phyloP scores from a whole-genome alignment of 164 flowering plant genomes.

The Cinnamomum chago region DNA sequence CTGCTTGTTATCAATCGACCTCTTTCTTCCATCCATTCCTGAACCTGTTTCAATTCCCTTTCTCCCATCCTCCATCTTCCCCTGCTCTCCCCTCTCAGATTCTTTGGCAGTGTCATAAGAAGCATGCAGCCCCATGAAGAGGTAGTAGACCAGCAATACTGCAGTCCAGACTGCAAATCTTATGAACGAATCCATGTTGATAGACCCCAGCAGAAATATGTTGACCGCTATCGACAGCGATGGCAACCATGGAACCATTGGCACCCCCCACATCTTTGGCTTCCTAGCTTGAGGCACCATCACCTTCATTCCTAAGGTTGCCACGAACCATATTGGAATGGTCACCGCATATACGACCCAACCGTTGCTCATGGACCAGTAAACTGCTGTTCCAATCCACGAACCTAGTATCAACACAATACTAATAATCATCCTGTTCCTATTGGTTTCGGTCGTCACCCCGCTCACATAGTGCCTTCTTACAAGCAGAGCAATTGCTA shows the following conservation, averaged over 20 bases:
- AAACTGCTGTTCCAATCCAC: no score
- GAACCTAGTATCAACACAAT: no score
- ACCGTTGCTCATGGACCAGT: no score
- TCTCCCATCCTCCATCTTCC: neutral
- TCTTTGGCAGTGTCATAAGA: conserved; percentile 51
- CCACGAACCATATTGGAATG: no score
- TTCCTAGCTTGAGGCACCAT: conserved; percentile 36
- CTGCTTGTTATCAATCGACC: no score
- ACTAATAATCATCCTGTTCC: no score
- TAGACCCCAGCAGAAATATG: conserved; percentile 56
- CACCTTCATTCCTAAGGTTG: conserved; percentile 26
- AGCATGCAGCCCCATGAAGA: conserved; percentile 54
- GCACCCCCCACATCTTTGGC: conserved; percentile 62
- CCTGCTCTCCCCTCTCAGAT: neutral
- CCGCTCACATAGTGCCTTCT: no score
- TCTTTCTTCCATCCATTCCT: neutral
- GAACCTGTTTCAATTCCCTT: neutral
- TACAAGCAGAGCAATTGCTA: no score
- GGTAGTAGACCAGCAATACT: conserved; percentile 40
- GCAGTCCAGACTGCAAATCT: conserved; percentile 49
- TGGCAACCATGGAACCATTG: conserved; percentile 61
- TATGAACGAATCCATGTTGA: conserved; percentile 41
- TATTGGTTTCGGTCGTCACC: no score
- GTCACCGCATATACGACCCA: no score
- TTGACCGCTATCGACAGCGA: conserved; percentile 45